Base-by-base conservation (phyloP, 164 flowering plant genomes). In the Euptelea pleiosperma region DNA sequence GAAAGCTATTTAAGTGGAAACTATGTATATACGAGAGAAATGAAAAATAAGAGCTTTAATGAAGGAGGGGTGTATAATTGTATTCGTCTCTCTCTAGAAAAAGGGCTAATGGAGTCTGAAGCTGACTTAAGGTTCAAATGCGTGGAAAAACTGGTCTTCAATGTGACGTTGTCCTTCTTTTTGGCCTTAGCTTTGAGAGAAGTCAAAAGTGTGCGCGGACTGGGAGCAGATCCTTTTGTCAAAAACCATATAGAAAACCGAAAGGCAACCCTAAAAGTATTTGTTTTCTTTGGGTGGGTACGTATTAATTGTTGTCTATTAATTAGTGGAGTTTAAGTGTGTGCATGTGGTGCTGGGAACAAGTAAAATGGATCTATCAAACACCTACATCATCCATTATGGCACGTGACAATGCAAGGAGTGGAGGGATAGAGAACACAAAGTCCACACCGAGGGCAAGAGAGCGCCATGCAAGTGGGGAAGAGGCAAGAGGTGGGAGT, bases 241-340 rank as follows among this genome's bases (percentile, higher is more conserved):
- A 10, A 12, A 2, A 31, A 43, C 14, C 19, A 29, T 18, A 18
- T 30, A 43, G 8, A 55, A 55, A 55, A 18, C 34, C 48, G 44
- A 8, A 40, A 18, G 59, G 36, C 31, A 5, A 33, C 26, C 19
- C 24, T 29, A 29, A 30, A 29, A 24, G 40, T 16, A 16, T 42
- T 25, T 14, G 43, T 39, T 55, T 25, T 12, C 29, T 14, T 15
- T 52, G 55, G 12, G 40, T 52, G 57, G 57, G 19, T 33, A 31
- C 8, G 29, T 10, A 6, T 31, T 25, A 6, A 3, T 18, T 37
- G 19, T 40, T 60, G 15, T 24, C 30, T 40, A 18, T 12, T 45
- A 18, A 19, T 18, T n/a, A 60, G 56, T 60, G 64, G 47, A 51
- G 18, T 60, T 45, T 48, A 51, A 56, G 64, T 49, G 37, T 9